Base-by-base conservation (phyloP, 306 rosid species). In the Vigna reflexopilosa region DNA sequence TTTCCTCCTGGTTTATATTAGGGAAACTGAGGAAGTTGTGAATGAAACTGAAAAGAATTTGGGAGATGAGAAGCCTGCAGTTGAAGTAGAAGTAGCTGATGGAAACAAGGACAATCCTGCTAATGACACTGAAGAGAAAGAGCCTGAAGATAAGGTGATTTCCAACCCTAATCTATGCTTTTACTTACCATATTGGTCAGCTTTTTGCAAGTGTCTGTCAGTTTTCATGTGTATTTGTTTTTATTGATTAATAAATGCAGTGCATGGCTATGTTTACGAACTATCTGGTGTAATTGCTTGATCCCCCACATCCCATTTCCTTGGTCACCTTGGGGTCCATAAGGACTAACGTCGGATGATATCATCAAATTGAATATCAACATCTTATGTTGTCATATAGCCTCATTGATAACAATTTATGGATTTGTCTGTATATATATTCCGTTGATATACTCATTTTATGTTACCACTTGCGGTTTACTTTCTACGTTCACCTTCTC, bases 111-210 rank as follows among this genome's bases (percentile, higher is more conserved):
- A 96, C 32, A 85, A 19, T 30, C 83, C 93, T 63, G 88, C 70
- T 28, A 77, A 83, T 50, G 98, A 91, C 77, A 49, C 88, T 0
- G 96, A 89, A 77, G 93, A 93, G 84, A 88, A 90, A 80, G 94
- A 96, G 82, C 86, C 90, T 0, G 98, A 96, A 82, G 99, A 96
- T 22, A 93, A 93, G 97, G 99, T 96, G 75, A 64, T 15, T 82
- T 47, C 47, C 15, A 20, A 34, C 16, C 32, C 57, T 72, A 15
- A 32, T 28, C 38, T 3, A 16, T 54, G 1, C 56, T 36, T 36
- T 36, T 16, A 34, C 6, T 63, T 7, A 20, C 51, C 22, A 34
- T 2, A 36, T 32, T 22, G 2, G 2, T 15, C 19, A 3, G 12
- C 57, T 45, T 55, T 59, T 16, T n/a, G 9, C 5, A 57, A 38